Evolutionary conservation across 1,139 yeast species (phyloP), one percentile per base, ranked within the genome.

Genomic region (Hyphopichia pseudoburtonii): DNA sequence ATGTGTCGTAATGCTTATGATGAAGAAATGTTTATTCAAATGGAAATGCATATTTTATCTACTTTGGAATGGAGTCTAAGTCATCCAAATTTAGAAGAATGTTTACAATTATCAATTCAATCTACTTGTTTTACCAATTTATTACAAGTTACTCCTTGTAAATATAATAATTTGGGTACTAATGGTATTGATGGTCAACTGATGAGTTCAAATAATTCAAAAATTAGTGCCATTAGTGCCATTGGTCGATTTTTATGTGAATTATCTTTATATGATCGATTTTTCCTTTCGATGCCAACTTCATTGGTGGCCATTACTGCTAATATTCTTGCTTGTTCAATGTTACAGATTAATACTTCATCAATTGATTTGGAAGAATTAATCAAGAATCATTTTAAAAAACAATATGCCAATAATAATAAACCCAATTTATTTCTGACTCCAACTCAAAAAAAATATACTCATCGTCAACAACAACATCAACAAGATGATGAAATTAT

Each of bases 1-100:
- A 78, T 88, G 82, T 87, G 96, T 62, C 77, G 95, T 44, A 79
- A 81, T 51, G 88, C 89, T 11, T 90, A 88, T 57, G 95, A 88
- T 47, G 84, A 82, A 47, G 83, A 84, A 44, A 88, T 90, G 95
- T 89, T 92, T 63, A 74, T 84, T 31, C 97, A 90, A 60, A 92
- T 92, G 97, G 97, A 92, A 64, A 78, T 80, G 62, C 97, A 92
- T 60, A 84, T 92, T 30, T 68, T 92, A 38, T 67, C 80, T 38
- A 89, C 97, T 1, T 67, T 92, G 39, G 86, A 86, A 38, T 92
- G 98, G 98, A 69, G 76, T 10, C 59, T 87, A 35, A 78, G 82
- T 30, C 81, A 77, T 38, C 84, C 86, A 4, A 67, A 75, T 31
- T 64, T 80, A 36, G 85, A 81, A 53, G 85, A 80, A 37, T 74